A percentile compares a stretch with the other conserved stretches of the same genome.
Conservation (phyloP, 805 yeast genomes). For the Saccharomycopsis olivae region DNA sequence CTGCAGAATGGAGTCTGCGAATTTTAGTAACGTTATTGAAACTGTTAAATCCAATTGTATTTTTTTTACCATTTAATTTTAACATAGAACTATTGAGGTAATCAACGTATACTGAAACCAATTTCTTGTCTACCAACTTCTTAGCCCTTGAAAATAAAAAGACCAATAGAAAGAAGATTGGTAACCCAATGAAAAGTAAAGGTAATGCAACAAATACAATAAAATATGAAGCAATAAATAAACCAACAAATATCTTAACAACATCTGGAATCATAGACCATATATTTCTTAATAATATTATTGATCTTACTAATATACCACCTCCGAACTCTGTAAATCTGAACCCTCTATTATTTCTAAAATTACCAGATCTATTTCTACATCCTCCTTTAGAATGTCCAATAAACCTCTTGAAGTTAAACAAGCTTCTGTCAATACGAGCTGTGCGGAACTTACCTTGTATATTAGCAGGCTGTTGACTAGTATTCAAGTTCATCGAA, state of each 20-base stretch:
- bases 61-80: conserved; percentile 1
- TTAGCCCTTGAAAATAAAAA: conserved; percentile 4
- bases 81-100: conserved; percentile 4
- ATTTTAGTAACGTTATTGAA: conserved; percentile 10
- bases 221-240: conserved; percentile 11
- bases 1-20: conserved; percentile 4
- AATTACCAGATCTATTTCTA: too few species aligned
- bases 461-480: too few species aligned
- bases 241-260: conserved; percentile 10
- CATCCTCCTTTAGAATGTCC: too few species aligned
- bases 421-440: too few species aligned
- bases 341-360: too few species aligned
- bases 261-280: conserved; percentile 14
- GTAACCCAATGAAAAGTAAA: conserved; percentile 9
- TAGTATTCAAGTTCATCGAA: too few species aligned
- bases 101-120: conserved; percentile 2
- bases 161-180: conserved; percentile 4
- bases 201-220: conserved; percentile 14
- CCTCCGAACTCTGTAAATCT: too few species aligned
- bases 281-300: conserved; percentile 2
- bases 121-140: not conserved
- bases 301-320: too few species aligned
- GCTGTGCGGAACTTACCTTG: too few species aligned
- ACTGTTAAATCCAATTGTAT: conserved; percentile 1
- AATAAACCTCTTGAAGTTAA: too few species aligned